Evolutionary conservation across 306 rosid genomes (phyloP).

Genomic region (Prunus fruticosa): DNA sequence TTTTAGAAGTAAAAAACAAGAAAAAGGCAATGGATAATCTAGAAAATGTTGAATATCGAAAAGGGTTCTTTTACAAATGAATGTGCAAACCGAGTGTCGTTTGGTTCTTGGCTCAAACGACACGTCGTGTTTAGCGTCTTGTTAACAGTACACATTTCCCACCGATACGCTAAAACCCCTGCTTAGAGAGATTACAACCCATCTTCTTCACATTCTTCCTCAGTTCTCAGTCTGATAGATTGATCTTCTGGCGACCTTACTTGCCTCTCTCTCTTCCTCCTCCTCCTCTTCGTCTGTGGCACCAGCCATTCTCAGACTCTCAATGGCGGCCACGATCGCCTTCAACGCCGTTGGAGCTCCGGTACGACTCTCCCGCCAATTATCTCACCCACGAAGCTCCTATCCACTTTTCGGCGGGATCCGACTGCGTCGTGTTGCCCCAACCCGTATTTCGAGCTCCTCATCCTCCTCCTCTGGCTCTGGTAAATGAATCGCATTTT

Average conservation of each 20-base stretch:
- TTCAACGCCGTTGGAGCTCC: conserved; percentile 31
- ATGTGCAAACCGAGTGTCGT: too few species aligned
- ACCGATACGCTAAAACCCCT: background rate
- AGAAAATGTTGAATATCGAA: too few species aligned
- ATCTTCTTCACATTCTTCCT: background rate
- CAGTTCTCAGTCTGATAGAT: background rate
- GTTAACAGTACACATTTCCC: too few species aligned
- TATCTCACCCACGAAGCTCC: background rate
- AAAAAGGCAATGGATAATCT: too few species aligned
- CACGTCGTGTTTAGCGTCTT: background rate
- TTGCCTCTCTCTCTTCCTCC: background rate
- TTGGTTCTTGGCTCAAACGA: background rate
- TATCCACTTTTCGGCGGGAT: conserved; percentile 16
- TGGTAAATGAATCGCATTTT: conserved; percentile 12
- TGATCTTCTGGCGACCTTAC: conserved; percentile 16
- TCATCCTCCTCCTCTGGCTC: conserved; percentile 8
- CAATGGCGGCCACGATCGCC: conserved; percentile 36
- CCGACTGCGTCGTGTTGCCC: background rate
- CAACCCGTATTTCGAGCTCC: conserved; percentile 4
- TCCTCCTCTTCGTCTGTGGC: background rate
- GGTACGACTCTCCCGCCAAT: conserved; percentile 16
- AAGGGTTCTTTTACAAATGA: too few species aligned
- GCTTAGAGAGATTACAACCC: background rate
- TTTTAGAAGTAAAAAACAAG: too few species aligned
- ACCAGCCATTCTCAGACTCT: conserved; percentile 10